Evolutionary conservation across 2,329 filamentous ascomycete genomes (phyloP), one percentile per base, ranked within the genome.

Genomic region (Xylariaceae sp.): DNA sequence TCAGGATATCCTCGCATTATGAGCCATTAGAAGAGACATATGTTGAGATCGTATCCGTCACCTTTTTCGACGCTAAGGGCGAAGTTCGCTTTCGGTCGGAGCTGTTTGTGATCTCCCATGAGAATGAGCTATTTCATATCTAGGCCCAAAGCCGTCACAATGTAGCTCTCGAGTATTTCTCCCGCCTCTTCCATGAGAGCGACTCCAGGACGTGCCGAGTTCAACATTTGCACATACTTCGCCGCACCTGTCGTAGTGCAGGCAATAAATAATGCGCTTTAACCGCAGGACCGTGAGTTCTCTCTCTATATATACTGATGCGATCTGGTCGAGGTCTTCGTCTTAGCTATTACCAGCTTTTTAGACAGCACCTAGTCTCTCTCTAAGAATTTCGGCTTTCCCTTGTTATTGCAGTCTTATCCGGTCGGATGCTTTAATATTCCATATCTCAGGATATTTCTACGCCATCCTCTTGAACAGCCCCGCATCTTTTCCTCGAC

Each of bases 31-130:
- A 92, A 91, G 0, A 91, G 68, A 0, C 87, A 91, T 1, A 80
- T 68, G 59, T 91, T 88, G 2, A 91, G 76, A 56, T 91, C 80
- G 62, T 82, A 91, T 0, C 88, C 87, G 6, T 84, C 78, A 0
- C 85, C 87, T 21, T 83, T 82, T 60, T 91, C 88, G 0, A 87
- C 79, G 0, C 79, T 84, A 0, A 92, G 71, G 0, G 69, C 71
- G 61, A 86, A 90, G 48, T 82, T 86, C 31, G 81, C 83, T 64
- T 91, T 90, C 0, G 89, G 89, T 0, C 88, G 82, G 0, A 92
- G 79, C 61, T 92, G 89, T 53, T 88, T 82, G 67, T 92, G 88
- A 51, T 92, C 89, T 0, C 89, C 89, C 9, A 92, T 91, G 2
- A 90, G 70, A 0, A 91, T 80, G 1, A 91, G 68, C 41, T 91